Evolutionary conservation across 768 basidiomycete species (phyloP).

Genomic region (Mrakia frigida): DNA sequence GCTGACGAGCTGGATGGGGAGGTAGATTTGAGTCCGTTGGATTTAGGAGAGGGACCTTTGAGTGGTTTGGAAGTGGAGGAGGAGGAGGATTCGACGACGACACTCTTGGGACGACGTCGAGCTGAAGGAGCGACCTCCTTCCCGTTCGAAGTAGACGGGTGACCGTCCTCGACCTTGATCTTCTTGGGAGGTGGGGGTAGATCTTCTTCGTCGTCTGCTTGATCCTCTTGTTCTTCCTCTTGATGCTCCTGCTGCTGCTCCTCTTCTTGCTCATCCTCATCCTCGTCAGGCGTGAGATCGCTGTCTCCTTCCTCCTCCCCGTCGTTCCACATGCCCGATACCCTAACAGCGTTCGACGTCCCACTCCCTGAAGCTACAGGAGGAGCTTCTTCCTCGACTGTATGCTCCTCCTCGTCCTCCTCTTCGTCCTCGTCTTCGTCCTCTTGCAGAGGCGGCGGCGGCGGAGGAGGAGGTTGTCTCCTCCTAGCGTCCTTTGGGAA

Average conservation of each 20-base stretch:
- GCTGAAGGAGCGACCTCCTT: neutral
- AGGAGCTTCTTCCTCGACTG: neutral
- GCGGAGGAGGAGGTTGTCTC: neutral
- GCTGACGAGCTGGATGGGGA: neutral
- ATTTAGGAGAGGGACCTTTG: neutral
- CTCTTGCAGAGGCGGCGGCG: neutral
- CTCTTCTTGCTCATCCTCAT: constrained; percentile 15
- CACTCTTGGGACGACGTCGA: neutral
- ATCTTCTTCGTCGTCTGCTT: constrained; percentile 6
- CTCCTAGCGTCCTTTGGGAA: constrained; percentile 10
- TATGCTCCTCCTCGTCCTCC: neutral
- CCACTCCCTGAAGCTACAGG: neutral
- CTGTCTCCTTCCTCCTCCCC: constrained; percentile 26
- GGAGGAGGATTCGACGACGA: neutral
- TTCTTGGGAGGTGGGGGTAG: constrained; percentile 24
- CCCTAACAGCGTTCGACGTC: neutral
- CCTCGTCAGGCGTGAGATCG: constrained; percentile 30
- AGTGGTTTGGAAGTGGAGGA: neutral
- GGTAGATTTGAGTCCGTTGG: neutral
- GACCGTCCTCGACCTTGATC: neutral
- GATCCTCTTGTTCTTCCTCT: constrained; percentile 10
- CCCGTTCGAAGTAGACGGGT: neutral
- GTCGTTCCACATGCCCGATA: constrained; percentile 26
- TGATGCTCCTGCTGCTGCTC: neutral
- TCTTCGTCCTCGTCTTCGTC: neutral